Evolutionary conservation across 2,329 filamentous ascomycete genomes (phyloP).

Genomic region (Talaromyces verruculosus): DNA sequence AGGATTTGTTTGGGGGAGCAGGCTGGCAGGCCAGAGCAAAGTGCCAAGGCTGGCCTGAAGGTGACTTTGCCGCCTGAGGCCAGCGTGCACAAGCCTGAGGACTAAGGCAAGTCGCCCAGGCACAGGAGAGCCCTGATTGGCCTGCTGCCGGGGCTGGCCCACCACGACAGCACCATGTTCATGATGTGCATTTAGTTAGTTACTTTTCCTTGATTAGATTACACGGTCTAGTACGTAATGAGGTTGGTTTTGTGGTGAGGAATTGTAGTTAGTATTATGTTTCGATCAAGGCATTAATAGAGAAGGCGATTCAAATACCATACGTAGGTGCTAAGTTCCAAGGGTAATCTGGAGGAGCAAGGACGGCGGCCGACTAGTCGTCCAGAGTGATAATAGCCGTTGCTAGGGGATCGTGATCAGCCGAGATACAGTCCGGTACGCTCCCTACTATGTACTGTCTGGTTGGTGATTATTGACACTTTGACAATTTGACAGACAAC

Average conservation of each 20-base stretch:
- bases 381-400: conserved; percentile 5
- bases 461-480: not conserved
- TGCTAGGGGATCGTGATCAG: conserved; percentile 14
- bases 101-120: conserved; percentile 16
- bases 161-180: not conserved
- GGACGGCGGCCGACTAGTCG: conserved; percentile 9
- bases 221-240: not conserved
- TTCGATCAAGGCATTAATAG: not conserved
- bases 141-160: not conserved
- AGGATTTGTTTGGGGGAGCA: conserved; percentile 14
- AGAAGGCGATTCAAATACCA: not conserved
- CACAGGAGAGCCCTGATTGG: conserved; percentile 10
- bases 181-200: conserved; percentile 2
- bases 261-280: not conserved
- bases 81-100: conserved; percentile 2
- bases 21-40: not conserved
- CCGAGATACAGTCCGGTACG: not conserved
- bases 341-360: not conserved
- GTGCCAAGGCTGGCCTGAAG: conserved; percentile 4
- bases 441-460: not conserved
- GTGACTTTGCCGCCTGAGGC: conserved; percentile 10
- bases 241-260: not conserved
- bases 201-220: not conserved
- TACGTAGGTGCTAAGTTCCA: not conserved
- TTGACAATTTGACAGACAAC: not conserved